Evolutionary conservation across 108 stramenopile genomes (phyloP).

Genomic region (Nannochloropsis gaditana): DNA sequence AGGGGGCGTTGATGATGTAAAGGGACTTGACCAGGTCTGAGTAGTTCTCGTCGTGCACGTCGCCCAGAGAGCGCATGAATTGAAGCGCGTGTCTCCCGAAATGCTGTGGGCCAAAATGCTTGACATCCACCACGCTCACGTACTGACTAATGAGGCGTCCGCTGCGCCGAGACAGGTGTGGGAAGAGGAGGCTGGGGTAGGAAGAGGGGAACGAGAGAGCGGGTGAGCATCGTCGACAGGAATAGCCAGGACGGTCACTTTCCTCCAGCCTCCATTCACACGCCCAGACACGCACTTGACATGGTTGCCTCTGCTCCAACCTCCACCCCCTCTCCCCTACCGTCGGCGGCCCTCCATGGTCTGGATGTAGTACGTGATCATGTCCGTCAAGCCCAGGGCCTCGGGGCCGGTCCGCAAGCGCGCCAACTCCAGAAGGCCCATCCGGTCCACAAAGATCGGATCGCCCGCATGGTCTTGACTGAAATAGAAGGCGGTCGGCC

Average conservation of each 20-base stretch:
- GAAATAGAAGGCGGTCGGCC: neutral
- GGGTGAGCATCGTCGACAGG: neutral
- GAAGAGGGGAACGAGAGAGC: neutral
- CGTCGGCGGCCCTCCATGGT: neutral
- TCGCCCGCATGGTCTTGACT: neutral
- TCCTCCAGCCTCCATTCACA: neutral
- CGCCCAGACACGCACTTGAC: too few species aligned
- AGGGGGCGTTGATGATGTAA: neutral
- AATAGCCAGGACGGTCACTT: neutral
- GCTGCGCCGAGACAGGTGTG: neutral
- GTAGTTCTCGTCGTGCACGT: conserved; percentile 3
- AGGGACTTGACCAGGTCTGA: neutral
- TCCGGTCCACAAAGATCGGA: neutral
- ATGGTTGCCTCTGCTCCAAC: too few species aligned
- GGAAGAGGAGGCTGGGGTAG: neutral
- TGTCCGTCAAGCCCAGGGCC: neutral
- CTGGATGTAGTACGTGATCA: neutral
- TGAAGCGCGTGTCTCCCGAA: neutral
- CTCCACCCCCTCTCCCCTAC: neutral
- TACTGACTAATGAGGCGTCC: neutral
- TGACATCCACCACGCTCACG: conserved; percentile 1
- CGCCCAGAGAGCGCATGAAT: neutral
- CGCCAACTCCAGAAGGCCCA: neutral
- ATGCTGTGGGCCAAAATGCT: neutral
- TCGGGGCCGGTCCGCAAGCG: neutral